phyloP scores from a whole-genome alignment of 2,329 filamentous ascomycete genomes.

The Cordyceps fumosorosea region DNA sequence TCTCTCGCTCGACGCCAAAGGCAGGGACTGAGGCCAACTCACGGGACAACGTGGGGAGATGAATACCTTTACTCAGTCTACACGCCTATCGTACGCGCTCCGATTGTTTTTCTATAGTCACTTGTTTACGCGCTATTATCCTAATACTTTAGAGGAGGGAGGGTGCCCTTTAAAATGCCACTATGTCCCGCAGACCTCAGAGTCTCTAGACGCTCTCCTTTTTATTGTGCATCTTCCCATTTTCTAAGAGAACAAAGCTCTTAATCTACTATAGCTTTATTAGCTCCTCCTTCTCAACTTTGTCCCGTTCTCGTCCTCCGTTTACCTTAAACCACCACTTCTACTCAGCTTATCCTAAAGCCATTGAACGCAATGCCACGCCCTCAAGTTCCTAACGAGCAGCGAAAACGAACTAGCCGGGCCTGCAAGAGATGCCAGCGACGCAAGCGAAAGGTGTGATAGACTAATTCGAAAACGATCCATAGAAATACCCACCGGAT shows the following conservation, averaged over 20 bases:
- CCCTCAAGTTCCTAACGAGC: constrained; percentile 49
- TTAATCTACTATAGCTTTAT: not conserved
- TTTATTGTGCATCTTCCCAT: not conserved
- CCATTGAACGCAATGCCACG: constrained; percentile 37
- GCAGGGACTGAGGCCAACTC: no score
- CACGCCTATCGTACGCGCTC: no score
- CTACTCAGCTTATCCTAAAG: not conserved
- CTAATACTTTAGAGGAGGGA: not conserved
- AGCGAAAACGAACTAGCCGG: constrained; percentile 55
- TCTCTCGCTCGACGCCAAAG: no score
- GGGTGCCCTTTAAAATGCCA: not conserved
- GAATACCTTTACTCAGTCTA: no score
- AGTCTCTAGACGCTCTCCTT: not conserved
- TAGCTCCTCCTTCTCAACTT: not conserved
- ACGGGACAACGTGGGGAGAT: no score
- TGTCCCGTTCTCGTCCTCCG: not conserved
- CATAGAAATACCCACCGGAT: not conserved
- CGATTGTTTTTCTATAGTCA: no score
- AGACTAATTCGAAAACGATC: not conserved
- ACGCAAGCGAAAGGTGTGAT: constrained; percentile 59
- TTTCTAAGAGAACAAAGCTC: not conserved
- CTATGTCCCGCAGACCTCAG: not conserved
- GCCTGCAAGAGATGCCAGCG: constrained; percentile 60
- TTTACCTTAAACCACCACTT: not conserved
- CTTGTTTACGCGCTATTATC: no score